phyloP scores from a whole-genome alignment of 441 rosid genomes.

The Bruguiera hainesii region DNA sequence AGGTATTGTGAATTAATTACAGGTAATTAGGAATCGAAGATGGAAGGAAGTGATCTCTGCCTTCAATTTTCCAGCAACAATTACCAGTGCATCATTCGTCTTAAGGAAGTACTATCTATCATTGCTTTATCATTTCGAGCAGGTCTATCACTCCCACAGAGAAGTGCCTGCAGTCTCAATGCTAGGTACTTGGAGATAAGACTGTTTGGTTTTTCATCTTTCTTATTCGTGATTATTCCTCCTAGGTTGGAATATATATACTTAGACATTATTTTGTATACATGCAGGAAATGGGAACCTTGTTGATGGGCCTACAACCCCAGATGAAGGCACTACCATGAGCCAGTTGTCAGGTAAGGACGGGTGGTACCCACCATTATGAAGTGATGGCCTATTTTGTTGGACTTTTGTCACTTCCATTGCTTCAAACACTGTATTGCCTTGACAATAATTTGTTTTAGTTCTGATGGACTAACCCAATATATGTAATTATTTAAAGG shows the following conservation, averaged over 20 bases:
- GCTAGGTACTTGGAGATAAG: conserved; percentile 38
- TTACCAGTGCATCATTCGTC: conserved; percentile 87
- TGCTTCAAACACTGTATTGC: not conserved
- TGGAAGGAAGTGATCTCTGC: conserved; percentile 84
- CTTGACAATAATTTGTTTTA: not conserved
- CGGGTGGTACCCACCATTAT: not conserved
- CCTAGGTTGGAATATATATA: conserved; percentile 8
- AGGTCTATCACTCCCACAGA: conserved; percentile 54
- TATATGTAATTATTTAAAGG: not conserved
- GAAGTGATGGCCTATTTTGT: not conserved
- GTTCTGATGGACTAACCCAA: not conserved
- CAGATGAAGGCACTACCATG: conserved; percentile 22
- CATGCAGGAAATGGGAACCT: conserved; percentile 28
- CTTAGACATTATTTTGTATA: conserved; percentile 17
- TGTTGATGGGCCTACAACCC: conserved; percentile 32
- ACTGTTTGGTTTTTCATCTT: conserved; percentile 6
- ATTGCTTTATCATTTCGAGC: conserved; percentile 68
- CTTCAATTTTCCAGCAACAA: conserved; percentile 77
- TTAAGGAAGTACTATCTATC: conserved; percentile 72
- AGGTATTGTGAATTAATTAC: conserved; percentile 17
- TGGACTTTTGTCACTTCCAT: not conserved
- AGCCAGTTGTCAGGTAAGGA: conserved; percentile 28
- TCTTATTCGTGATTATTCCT: not conserved
- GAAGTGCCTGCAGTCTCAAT: conserved; percentile 39
- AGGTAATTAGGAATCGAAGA: conserved; percentile 73